A percentile compares a stretch with the other conserved stretches of the same genome.
Evolutionary conservation across 768 basidiomycete genomes (phyloP).

Genomic region (Mrakia hoshinonis): DNA sequence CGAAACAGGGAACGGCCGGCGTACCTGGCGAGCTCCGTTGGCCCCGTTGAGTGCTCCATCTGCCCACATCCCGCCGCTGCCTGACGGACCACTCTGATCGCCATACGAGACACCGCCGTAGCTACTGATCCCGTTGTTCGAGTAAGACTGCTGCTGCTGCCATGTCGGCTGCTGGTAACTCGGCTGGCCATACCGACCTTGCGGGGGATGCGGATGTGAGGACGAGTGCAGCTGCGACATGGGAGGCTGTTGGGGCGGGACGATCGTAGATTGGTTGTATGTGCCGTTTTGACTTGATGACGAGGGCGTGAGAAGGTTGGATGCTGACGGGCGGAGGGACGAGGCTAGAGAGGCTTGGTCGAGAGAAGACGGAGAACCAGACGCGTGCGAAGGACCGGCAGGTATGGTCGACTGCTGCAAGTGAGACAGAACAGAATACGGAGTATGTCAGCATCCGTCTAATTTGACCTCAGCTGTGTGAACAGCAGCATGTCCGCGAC

Average conservation of each 20-base stretch:
- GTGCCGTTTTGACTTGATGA: background rate
- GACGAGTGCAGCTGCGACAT: constrained; percentile 8
- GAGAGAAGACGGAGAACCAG: background rate
- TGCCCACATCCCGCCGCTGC: background rate
- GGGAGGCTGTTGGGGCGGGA: constrained; percentile 8
- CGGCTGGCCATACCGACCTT: background rate
- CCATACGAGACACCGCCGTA: background rate
- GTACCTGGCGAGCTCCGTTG: background rate
- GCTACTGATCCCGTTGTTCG: background rate
- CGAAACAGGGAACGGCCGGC: background rate
- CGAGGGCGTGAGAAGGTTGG: background rate
- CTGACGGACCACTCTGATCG: background rate
- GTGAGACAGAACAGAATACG: no score
- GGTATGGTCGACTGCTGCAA: no score
- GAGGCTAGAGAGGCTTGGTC: background rate
- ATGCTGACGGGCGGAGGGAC: background rate
- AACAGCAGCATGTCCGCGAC: background rate
- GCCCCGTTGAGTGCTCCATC: background rate
- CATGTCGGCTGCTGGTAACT: constrained; percentile 4
- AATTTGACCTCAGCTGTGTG: background rate
- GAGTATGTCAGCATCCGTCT: no score
- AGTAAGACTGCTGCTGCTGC: constrained; percentile 3
- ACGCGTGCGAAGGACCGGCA: no score
- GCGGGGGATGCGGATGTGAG: background rate
- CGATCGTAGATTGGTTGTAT: background rate